A percentile compares a stretch with the other conserved stretches of the same genome.
phyloP scores from a whole-genome alignment of 1,284 basidiomycete species.

The Schizophyllum amplum region DNA sequence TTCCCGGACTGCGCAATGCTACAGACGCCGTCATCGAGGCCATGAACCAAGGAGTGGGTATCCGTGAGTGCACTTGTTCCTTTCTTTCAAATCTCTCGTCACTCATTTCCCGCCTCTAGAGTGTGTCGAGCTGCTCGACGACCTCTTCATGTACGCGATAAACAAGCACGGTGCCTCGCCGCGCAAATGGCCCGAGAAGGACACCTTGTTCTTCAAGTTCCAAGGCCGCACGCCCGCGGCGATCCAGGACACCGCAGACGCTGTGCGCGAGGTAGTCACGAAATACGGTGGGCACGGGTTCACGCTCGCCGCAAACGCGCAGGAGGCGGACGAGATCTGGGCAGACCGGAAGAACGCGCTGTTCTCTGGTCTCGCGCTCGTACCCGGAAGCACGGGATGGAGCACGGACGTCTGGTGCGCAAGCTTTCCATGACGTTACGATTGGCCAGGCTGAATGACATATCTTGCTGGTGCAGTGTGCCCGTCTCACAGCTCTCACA shows the following conservation, averaged over 20 bases:
- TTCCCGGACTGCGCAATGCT: constrained; percentile 55
- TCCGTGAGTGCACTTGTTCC: constrained; percentile 36
- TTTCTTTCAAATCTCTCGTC: background rate
- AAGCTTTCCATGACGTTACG: background rate
- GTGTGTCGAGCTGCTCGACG: constrained; percentile 77
- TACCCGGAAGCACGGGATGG: constrained; percentile 64
- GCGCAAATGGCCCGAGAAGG: constrained; percentile 59
- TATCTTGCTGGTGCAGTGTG: constrained; percentile 55
- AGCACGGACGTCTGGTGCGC: constrained; percentile 81
- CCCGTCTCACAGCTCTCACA: constrained; percentile 75
- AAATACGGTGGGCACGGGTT: constrained; percentile 67
- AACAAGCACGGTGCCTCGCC: constrained; percentile 54
- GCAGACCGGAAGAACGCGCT: constrained; percentile 79
- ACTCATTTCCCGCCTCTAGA: constrained; percentile 25
- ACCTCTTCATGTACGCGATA: constrained; percentile 61
- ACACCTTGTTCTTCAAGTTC: constrained; percentile 85
- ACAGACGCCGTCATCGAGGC: constrained; percentile 73
- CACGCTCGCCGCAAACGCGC: constrained; percentile 55
- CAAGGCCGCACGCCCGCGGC: constrained; percentile 60
- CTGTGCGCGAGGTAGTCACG: constrained; percentile 49
- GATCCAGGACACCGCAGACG: constrained; percentile 55
- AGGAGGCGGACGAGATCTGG: constrained; percentile 78
- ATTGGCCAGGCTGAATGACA: constrained; percentile 5
- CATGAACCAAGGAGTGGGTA: constrained; percentile 66
- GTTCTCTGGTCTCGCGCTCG: constrained; percentile 60